Evolutionary conservation across 2,329 filamentous ascomycete species (phyloP).

Genomic region (Aspergillus latus): DNA sequence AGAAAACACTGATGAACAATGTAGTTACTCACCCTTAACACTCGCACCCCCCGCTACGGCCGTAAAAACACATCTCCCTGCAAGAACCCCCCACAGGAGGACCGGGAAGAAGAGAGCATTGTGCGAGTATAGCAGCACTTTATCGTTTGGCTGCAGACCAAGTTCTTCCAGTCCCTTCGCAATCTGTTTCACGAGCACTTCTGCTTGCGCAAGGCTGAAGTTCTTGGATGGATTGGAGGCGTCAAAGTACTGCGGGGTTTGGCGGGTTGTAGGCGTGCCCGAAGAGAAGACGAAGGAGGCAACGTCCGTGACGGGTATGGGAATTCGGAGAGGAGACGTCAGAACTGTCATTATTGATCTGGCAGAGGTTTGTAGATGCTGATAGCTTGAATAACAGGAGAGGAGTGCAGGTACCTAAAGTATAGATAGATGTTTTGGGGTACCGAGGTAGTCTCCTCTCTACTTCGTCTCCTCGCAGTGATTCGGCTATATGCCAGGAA

Average conservation of each 20-base stretch:
- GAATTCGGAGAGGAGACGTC: neutral
- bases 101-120: conserved; percentile 9
- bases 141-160: conserved; percentile 9
- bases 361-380: no score
- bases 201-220: conserved; percentile 11
- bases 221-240: conserved; percentile 1
- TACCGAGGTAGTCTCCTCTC: no score
- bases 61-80: conserved; percentile 9
- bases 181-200: conserved; percentile 10
- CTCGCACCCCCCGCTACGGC: conserved; percentile 1
- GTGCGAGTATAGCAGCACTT: conserved; percentile 9
- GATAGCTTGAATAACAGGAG: no score
- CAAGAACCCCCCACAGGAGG: conserved; percentile 10
- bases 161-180: conserved; percentile 4
- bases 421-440: no score
- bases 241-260: conserved; percentile 12
- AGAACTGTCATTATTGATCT: neutral
- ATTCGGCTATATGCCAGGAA: no score
- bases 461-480: no score
- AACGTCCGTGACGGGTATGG: conserved; percentile 10
- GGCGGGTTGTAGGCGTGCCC: neutral
- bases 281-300: conserved; percentile 12
- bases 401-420: no score
- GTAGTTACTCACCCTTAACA: neutral
- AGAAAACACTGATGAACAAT: no score